Percentiles rank a stretch among this genome's conserved stretches.
phyloP scores from a whole-genome alignment of 2,329 filamentous ascomycete genomes.

The Claviceps capensis region DNA sequence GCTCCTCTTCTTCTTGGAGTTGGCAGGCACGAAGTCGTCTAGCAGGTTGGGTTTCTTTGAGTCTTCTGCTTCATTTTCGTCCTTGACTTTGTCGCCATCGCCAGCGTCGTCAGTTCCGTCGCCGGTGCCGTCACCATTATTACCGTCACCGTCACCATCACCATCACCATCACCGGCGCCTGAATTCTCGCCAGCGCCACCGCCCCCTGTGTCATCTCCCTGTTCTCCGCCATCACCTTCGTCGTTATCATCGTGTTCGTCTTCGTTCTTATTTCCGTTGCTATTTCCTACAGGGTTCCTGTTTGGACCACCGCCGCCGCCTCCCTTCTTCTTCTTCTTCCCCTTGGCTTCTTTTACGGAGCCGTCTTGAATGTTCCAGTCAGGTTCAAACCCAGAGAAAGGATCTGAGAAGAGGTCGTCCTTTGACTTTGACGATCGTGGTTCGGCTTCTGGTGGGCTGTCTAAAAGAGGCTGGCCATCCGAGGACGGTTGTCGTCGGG shows the following conservation, averaged over 20 bases:
- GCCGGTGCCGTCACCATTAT: conserved; percentile 2
- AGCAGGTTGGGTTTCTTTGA: conserved; percentile 24
- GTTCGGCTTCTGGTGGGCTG: neutral
- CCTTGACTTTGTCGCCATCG: conserved; percentile 10
- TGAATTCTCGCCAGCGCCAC: conserved; percentile 3
- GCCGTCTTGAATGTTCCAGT: conserved; percentile 10
- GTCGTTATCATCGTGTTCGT: neutral
- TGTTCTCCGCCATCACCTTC: neutral
- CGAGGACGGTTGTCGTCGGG: conserved; percentile 3
- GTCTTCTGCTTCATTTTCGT: conserved; percentile 21
- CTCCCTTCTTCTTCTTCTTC: conserved; percentile 10
- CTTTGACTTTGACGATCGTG: neutral
- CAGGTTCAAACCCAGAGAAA: conserved; percentile 10
- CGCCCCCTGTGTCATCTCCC: neutral
- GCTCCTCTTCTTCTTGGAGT: conserved; percentile 28
- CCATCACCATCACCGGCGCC: conserved; percentile 2
- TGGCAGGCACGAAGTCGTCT: conserved; percentile 13
- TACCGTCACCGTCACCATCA: neutral
- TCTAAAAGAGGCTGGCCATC: neutral
- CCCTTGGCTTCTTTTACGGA: conserved; percentile 7
- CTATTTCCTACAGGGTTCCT: conserved; percentile 6
- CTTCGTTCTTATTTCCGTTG: conserved; percentile 2
- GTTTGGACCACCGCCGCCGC: neutral
- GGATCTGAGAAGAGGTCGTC: conserved; percentile 10
- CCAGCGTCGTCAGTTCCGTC: conserved; percentile 3